Percentiles rank a stretch among this genome's conserved stretches.
Evolutionary conservation across 805 yeast species (phyloP).

Genomic region (Lipomyces chichibuensis): DNA sequence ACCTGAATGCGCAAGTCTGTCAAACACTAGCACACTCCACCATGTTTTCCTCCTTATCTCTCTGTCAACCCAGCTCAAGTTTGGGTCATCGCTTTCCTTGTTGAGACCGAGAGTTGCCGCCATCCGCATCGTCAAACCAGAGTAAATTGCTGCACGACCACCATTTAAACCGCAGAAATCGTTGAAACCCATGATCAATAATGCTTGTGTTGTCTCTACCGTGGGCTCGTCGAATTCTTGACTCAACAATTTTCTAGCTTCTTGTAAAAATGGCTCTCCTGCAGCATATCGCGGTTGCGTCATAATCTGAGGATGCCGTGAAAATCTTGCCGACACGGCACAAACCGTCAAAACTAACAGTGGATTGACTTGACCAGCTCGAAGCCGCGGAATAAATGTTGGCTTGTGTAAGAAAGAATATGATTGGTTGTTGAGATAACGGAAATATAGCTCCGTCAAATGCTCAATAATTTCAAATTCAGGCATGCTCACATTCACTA

Average conservation of each 20-base stretch:
- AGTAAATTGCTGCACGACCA: conserved; percentile 45
- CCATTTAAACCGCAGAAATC: conserved; percentile 45
- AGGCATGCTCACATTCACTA: conserved; percentile 35
- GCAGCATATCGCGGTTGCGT: conserved; percentile 37
- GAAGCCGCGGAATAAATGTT: conserved; percentile 40
- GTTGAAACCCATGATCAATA: conserved; percentile 43
- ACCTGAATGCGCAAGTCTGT: conserved; percentile 44
- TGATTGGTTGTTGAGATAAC: conserved; percentile 44
- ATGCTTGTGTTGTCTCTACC: conserved; percentile 45
- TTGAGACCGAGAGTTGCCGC: conserved; percentile 43
- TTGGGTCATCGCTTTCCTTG: conserved; percentile 38
- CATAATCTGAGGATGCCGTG: conserved; percentile 42
- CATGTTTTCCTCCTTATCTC: conserved; percentile 44
- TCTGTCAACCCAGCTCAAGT: conserved; percentile 43
- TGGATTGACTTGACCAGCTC: conserved; percentile 40
- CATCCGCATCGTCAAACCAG: conserved; percentile 45
- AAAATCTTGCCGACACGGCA: conserved; percentile 45
- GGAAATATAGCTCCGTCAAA: conserved; percentile 44
- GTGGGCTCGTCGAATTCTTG: conserved; percentile 42
- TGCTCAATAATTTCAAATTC: conserved; percentile 40
- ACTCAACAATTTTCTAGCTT: conserved; percentile 37
- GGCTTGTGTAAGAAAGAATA: conserved; percentile 45
- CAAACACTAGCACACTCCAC: conserved; percentile 46
- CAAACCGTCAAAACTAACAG: conserved; percentile 44
- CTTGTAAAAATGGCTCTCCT: conserved; percentile 38